A percentile compares a stretch with the other conserved stretches of the same genome.
Conservation (phyloP, 2,329 filamentous ascomycete species). For the Calonectria henricotiae region DNA sequence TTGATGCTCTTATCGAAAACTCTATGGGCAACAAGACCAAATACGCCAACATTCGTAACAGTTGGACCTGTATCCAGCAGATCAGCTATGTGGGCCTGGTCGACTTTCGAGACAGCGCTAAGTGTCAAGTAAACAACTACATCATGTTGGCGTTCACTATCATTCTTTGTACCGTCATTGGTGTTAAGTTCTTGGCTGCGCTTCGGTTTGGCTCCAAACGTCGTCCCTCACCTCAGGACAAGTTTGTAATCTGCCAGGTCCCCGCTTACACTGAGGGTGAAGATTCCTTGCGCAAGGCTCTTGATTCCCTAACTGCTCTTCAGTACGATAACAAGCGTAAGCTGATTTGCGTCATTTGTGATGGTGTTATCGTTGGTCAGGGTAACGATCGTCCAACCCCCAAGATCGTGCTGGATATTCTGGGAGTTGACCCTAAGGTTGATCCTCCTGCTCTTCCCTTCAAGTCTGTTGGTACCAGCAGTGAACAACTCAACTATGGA, state of each 20-base stretch:
- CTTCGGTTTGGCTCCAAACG: slow-evolving; percentile 95
- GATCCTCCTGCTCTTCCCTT: slow-evolving; percentile 95
- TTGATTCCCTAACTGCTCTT: slow-evolving; percentile 94
- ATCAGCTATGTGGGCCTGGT: slow-evolving; percentile 86
- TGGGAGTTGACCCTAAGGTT: slow-evolving; percentile 96
- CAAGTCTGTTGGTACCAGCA: slow-evolving; percentile 91
- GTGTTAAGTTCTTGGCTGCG: slow-evolving; percentile 92
- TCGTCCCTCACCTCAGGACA: slow-evolving; percentile 92
- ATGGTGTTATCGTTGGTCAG: slow-evolving; percentile 95
- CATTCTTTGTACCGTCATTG: slow-evolving; percentile 84
- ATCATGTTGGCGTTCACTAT: slow-evolving; percentile 91
- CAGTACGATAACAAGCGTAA: slow-evolving; percentile 99
- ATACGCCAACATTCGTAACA: slow-evolving; percentile 72
- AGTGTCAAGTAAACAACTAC: slow-evolving; percentile 92
- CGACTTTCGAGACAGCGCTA: slow-evolving; percentile 85
- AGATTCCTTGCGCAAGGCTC: slow-evolving; percentile 91
- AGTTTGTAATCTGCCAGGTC: slow-evolving; percentile 98
- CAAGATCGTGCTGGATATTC: slow-evolving; percentile 97
- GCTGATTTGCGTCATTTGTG: slow-evolving; percentile 95
- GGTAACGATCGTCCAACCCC: slow-evolving; percentile 97
- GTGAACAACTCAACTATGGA: slow-evolving; percentile 96
- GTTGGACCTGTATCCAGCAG: slow-evolving; percentile 85
- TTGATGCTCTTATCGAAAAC: slow-evolving; percentile 70
- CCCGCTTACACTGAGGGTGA: slow-evolving; percentile 98
- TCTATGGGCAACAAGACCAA: slow-evolving; percentile 68